Conservation (phyloP, 129 eudicot species). For the Artemisia annua region DNA sequence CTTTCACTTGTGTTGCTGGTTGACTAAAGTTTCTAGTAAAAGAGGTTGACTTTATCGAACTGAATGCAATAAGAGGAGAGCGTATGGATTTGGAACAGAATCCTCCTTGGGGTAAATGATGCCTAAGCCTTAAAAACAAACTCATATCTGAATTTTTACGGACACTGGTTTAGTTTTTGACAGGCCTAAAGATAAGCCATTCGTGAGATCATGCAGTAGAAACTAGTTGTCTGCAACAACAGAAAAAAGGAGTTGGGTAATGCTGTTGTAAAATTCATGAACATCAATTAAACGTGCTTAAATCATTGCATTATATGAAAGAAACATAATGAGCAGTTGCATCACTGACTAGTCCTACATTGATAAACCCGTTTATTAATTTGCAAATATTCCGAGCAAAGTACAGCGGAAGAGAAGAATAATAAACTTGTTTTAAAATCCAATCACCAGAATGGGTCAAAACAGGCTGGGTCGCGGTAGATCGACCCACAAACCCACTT, state of each 20-base stretch:
- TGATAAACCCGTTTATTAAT: no score
- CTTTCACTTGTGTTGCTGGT: conserved; percentile 54
- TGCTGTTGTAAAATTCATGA: not conserved
- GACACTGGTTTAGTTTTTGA: not conserved
- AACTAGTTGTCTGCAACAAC: conserved; percentile 13
- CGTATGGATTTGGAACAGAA: conserved; percentile 30
- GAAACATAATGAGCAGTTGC: not conserved
- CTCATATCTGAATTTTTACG: conserved; percentile 45
- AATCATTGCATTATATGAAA: not conserved
- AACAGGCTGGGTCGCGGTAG: no score
- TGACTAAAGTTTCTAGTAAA: conserved; percentile 49
- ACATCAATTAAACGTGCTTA: not conserved
- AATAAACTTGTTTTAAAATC: no score
- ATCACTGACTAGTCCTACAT: no score
- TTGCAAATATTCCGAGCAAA: no score
- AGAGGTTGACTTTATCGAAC: conserved; percentile 29
- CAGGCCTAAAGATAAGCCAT: conserved; percentile 23
- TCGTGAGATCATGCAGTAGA: conserved; percentile 12
- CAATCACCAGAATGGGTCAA: no score
- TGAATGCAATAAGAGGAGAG: conserved; percentile 25
- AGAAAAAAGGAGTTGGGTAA: not conserved
- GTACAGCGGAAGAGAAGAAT: no score
- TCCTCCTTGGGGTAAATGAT: conserved; percentile 48
- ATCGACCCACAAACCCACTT: no score
- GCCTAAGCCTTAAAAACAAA: conserved; percentile 47